Evolutionary conservation across 176 grass and related monocot species (phyloP), one percentile per base, ranked within the genome.

Genomic region (Oryza longistaminata): DNA sequence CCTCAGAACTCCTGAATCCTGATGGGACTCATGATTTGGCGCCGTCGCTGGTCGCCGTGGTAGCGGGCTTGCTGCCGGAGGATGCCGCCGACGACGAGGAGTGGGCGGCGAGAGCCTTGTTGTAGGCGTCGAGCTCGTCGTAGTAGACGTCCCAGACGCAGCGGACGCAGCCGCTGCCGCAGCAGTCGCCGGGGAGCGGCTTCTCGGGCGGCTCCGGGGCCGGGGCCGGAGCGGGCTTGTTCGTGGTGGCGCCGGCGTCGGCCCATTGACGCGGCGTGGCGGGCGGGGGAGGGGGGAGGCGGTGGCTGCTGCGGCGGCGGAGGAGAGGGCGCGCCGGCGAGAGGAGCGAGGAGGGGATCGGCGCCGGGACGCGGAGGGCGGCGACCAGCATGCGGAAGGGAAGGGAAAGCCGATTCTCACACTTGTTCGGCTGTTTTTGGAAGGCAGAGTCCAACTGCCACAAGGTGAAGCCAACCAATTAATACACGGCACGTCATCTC

Each of bases 61-160:
- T 46, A 40, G 80, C 15, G 50, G 60, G 64, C 66, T 94, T 91
- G 45, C 45, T 80, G 66, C 44, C n/a, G 75, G 77, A 37, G 5
- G 35, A 55, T 70, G 72, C 33, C 69, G 79, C 27, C 29, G 88
- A 19, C 69, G 79, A 37, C 29, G 88, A 19, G 16, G 85, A 40
- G 46, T 73, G 74, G 17, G 82, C 69, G 82, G 78, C 64, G 71
- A 97, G 80, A 79, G 83, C 90, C 79, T 91, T 90, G 58, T 90
- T 68, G 65, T 97, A 95, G 17, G 73, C 95, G 46, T 97, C 90
- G 37, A 97, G 73, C 79, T 97, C 93, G 46, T 98, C 96, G 85
- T 93, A 98, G 71, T 95, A 95, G 53, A 92, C 70, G 78, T 98
- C 93, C 91, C 93, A 98, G 64, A 98, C 91, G 92, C 95, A 98